Evolutionary conservation across 805 yeast species (phyloP), one percentile per base, ranked within the genome.

Genomic region (Ogataea ramenticola): DNA sequence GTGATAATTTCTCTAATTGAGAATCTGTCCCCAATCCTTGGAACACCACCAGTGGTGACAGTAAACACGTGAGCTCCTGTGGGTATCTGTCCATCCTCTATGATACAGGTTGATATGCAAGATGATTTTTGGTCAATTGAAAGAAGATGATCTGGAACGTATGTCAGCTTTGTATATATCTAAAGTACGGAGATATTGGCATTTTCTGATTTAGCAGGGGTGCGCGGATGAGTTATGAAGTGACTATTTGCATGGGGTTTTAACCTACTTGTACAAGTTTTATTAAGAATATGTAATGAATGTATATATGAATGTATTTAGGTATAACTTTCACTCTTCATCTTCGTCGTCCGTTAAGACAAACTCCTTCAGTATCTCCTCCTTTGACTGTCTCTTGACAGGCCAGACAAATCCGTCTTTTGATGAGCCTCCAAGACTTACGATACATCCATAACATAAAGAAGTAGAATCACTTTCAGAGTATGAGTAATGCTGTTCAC

Each of bases 401-500:
- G 68, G 66, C 66, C 66, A 63, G 8, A 39, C 30, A 16, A 56
- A 49, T 6, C 65, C 56, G 3, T 60, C 54, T 39, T 57, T 49
- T 0, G 61, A 52, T 22, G 72, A 59, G 49, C 71, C 77, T 5
- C 78, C 75, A 43, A 85, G 55, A 11, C 80, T 76, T 2, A 82
- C 82, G 31, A 79, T 70, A 57, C 96, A 86, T 2, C 93, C 95
- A 54, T 84, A 86, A 57, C 96, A 86, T 9, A 83, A 53, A n/a
- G 65, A 57, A n/a, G 57, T 45, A 12, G 34, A 47, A 26, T 42
- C 62, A 39, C 46, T 16, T 46, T 46, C 10, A 42, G 43, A 14
- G 1, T 41, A 35, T 14, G 24, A 12, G 15, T 4, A 12, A 4
- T 15, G 16, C 14, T 14, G 9, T 10, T 12, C 4, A 12, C 26